Evolutionary conservation across 768 basidiomycete species (phyloP).

Genomic region (Dacryopinax primogenitus): DNA sequence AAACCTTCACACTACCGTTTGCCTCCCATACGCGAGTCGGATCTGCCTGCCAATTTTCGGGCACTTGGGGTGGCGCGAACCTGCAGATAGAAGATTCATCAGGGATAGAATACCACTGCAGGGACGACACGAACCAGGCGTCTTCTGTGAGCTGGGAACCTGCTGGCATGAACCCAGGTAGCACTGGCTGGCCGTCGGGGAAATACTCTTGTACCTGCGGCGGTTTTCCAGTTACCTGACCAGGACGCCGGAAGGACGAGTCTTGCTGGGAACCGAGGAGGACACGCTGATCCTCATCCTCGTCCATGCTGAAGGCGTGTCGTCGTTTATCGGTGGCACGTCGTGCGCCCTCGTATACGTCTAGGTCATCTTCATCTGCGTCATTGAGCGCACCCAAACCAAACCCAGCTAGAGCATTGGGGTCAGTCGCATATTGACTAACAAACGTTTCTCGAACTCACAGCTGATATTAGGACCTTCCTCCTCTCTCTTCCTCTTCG

Average conservation of each 20-base stretch:
- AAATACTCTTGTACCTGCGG: constrained; percentile 30
- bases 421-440: neutral
- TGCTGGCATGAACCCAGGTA: constrained; percentile 64
- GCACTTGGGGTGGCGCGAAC: constrained; percentile 75
- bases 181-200: constrained; percentile 58
- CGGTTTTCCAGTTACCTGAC: neutral
- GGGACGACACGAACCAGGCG: constrained; percentile 39
- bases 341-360: constrained; percentile 52
- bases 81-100: constrained; percentile 30
- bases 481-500: neutral
- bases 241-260: neutral
- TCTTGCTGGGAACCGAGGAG: constrained; percentile 19
- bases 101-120: constrained; percentile 14
- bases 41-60: constrained; percentile 72
- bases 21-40: constrained; percentile 61
- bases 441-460: too few species aligned
- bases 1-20: neutral
- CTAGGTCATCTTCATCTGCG: constrained; percentile 84
- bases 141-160: constrained; percentile 57
- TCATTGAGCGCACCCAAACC: constrained; percentile 84
- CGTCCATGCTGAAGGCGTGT: constrained; percentile 52
- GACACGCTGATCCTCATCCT: constrained; percentile 46
- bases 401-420: constrained; percentile 51
- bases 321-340: constrained; percentile 30
- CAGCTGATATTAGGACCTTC: constrained; percentile 18